A percentile compares a stretch with the other conserved stretches of the same genome.
Conservation (phyloP, 345 rosid species). For the Citrus reticulata region DNA sequence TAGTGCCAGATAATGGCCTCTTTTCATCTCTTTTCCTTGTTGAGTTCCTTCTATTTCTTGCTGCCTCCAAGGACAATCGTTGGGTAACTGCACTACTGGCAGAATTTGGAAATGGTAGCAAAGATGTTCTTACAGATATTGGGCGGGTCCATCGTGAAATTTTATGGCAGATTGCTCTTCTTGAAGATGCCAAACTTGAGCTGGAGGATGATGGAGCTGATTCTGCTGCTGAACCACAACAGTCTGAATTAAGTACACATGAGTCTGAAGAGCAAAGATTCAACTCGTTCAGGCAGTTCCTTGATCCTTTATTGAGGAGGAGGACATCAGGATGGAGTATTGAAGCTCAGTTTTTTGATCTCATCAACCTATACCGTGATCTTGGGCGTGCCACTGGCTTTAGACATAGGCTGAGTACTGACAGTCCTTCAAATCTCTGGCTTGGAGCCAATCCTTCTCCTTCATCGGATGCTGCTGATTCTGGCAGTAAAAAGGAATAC, state of each 20-base stretch:
- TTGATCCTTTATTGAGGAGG: constrained; percentile 88
- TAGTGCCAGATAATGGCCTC: constrained; percentile 48
- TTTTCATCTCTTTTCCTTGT: constrained; percentile 85
- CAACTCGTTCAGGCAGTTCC: constrained; percentile 85
- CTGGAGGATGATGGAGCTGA: constrained; percentile 40
- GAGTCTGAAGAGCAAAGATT: constrained; percentile 72
- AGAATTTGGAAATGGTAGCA: constrained; percentile 79
- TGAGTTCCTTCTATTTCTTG: constrained; percentile 90
- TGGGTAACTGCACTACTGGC: constrained; percentile 88
- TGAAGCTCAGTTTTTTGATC: constrained; percentile 92
- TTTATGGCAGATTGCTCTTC: constrained; percentile 83
- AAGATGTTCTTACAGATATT: constrained; percentile 82
- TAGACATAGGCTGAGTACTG: constrained; percentile 57
- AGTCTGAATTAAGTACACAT: constrained; percentile 42
- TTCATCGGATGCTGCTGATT: constrained; percentile 45
- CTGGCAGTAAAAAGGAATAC: constrained; percentile 47
- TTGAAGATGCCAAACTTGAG: constrained; percentile 74
- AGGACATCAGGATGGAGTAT: constrained; percentile 78
- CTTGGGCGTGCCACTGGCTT: constrained; percentile 78
- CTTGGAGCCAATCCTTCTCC: constrained; percentile 46
- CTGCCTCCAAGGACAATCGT: constrained; percentile 91
- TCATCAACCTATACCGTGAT: constrained; percentile 82
- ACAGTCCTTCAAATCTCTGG: constrained; percentile 40
- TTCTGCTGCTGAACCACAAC: constrained; percentile 46
- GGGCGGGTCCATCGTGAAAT: constrained; percentile 85